These are phyloP conservation scores for Lachancea quebecensis DNA, from an alignment of 805 yeast genomes.

Conservation along the genomic window DNA sequence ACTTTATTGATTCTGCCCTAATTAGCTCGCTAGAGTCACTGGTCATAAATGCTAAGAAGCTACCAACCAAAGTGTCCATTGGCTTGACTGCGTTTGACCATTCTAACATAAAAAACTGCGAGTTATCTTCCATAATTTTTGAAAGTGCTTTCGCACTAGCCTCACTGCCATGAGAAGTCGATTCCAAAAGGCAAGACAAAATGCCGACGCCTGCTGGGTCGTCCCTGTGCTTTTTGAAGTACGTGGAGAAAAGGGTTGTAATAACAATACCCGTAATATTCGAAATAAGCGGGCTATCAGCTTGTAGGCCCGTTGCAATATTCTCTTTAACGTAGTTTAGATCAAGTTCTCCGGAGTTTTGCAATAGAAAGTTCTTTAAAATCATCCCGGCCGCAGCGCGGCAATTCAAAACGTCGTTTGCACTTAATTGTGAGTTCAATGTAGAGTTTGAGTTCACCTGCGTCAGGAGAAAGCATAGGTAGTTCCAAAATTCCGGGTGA, in stretches of 20 bases:
- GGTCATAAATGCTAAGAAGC: slow-evolving; percentile 49
- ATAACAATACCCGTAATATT: slow-evolving; percentile 89
- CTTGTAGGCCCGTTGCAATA: slow-evolving; percentile 36
- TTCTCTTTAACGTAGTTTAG: slow-evolving; percentile 39
- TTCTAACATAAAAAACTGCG: slow-evolving; percentile 54
- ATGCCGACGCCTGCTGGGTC: slow-evolving; percentile 52
- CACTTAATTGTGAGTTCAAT: slow-evolving; percentile 15
- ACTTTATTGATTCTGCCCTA: slow-evolving; percentile 56
- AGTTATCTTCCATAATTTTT: slow-evolving; percentile 87
- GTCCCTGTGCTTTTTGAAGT: slow-evolving; percentile 31
- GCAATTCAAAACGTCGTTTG: slow-evolving; percentile 20
- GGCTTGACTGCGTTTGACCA: slow-evolving; percentile 51
- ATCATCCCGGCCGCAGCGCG: slow-evolving; percentile 86
- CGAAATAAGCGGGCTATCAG: slow-evolving; percentile 45
- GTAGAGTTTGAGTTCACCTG: slow-evolving; percentile 45
- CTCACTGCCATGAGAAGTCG: slow-evolving; percentile 44
- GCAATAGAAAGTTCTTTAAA: slow-evolving; percentile 67
- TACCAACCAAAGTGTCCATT: slow-evolving; percentile 57
- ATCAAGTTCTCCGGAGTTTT: slow-evolving; percentile 28
- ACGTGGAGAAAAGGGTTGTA: slow-evolving; percentile 64
- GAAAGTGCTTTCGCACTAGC: slow-evolving; percentile 60
- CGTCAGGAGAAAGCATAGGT: slow-evolving; percentile 63
- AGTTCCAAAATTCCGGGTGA: slow-evolving; percentile 76
- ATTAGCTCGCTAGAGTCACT: slow-evolving; percentile 38
- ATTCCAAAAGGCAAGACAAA: slow-evolving; percentile 58